phyloP scores from a whole-genome alignment of 768 basidiomycete species.

The Termitomyces sp. region DNA sequence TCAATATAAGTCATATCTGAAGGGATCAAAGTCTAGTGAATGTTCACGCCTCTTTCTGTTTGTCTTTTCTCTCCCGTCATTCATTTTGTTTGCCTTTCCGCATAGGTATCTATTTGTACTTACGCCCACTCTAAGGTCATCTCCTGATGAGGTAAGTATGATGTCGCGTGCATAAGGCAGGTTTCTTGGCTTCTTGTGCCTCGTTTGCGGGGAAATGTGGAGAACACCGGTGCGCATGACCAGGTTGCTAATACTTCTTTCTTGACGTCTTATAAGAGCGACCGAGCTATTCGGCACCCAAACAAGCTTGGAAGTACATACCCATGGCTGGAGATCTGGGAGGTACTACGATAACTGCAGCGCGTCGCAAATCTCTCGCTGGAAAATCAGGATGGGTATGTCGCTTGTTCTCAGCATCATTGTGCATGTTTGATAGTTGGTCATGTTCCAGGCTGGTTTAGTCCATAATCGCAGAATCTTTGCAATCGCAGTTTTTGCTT shows the following conservation, averaged over 20 bases:
- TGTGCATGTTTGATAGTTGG: neutral
- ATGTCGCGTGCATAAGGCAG: neutral
- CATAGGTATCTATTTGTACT: too few species aligned
- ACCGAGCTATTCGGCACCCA: neutral
- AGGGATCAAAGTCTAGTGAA: too few species aligned
- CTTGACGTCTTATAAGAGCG: neutral
- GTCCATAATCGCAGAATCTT: slow-evolving; percentile 63
- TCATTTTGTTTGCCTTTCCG: too few species aligned
- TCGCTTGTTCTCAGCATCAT: neutral
- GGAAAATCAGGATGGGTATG: slow-evolving; percentile 67
- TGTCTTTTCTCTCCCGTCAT: neutral
- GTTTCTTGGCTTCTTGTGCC: slow-evolving; percentile 4
- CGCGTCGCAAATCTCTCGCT: slow-evolving; percentile 48
- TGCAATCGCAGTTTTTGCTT: slow-evolving; percentile 70
- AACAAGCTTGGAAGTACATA: neutral
- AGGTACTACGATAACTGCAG: slow-evolving; percentile 28
- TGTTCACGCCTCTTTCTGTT: neutral
- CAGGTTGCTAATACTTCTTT: neutral
- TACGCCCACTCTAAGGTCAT: neutral
- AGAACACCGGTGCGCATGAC: slow-evolving; percentile 4
- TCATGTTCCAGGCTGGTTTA: slow-evolving; percentile 45
- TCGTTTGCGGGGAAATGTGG: neutral
- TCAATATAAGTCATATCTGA: too few species aligned
- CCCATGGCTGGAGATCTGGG: slow-evolving; percentile 40
- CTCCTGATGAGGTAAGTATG: neutral